phyloP scores from a whole-genome alignment of 2,329 filamentous ascomycete genomes.

The Pseudogymnoascus sp. region DNA sequence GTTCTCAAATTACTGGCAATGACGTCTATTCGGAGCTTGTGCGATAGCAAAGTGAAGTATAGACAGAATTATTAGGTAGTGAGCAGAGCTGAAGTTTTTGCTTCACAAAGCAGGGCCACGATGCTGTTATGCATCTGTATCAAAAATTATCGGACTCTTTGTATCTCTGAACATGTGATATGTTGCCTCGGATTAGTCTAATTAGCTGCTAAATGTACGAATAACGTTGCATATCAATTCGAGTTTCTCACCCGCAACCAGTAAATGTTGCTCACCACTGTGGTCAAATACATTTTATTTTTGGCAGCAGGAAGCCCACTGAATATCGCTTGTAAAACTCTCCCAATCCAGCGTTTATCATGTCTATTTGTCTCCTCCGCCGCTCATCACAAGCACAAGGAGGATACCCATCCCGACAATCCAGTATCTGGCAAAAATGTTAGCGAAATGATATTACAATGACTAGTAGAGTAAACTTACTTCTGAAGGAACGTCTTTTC shows the following conservation, averaged over 20 bases:
- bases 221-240: background rate
- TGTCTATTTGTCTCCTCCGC: conserved; percentile 8
- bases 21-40: background rate
- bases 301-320: background rate
- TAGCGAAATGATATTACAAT: background rate
- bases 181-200: background rate
- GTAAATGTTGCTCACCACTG: background rate
- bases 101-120: background rate
- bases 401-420: conserved; percentile 9
- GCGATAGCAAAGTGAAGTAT: background rate
- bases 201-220: background rate
- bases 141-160: background rate
- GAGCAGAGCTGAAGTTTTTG: background rate
- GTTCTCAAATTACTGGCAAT: background rate
- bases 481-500: conserved; percentile 61
- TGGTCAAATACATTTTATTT: background rate
- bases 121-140: background rate
- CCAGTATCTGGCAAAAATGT: conserved; percentile 7
- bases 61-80: background rate
- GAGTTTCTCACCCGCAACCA: background rate
- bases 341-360: background rate
- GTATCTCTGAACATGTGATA: background rate
- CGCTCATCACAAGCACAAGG: background rate
- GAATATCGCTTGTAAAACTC: background rate
- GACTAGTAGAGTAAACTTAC: conserved; percentile 35